Evolutionary conservation across 768 basidiomycete genomes (phyloP), one percentile per base, ranked within the genome.

Genomic region (Polyporus arcularius): DNA sequence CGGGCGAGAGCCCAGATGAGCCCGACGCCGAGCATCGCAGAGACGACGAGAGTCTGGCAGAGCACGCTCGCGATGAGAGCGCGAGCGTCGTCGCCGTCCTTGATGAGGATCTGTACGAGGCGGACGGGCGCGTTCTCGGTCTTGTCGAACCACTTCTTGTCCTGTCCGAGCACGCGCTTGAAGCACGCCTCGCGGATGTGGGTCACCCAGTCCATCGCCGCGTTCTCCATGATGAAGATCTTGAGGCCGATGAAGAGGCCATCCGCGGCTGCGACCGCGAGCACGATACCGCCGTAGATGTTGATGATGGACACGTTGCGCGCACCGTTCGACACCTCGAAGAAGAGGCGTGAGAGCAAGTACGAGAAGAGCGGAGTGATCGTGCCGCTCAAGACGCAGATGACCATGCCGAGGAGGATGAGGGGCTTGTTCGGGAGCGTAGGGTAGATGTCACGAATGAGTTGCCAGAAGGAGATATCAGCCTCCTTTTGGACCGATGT

Each of bases 351-450:
- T 9, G 94, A 91, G 67, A 97, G 86, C 64, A 95, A 82, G 78
- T 82, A 93, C 1, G 96, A 95, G 80, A 98, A 99, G 47, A 98
- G 60, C 3, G 97, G 96, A 0, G 94, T 97, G 79, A 90, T 85
- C 3, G 90, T 82, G 21, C 97, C 96, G 65, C 86, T 89, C 55
- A 83, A 73, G 43, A 94, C 63, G 58, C 88, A 88, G n/a, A 83
- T 69, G 58, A 86, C 2, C 28, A 96, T 77, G 16, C 95, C 95
- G 54, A 91, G 31, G 70, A 85, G 67, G 60, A 97, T 73, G 45
- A 92, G 63, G 4, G 80, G 78, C 68, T 96, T 97, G 70, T 82
- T 71, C 0, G 95, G 94, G 30, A 97, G 76, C 0, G 84, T 85
- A 2, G 88, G 89, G 70, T 85, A 88, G 61, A 88, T 79, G 7